Base-by-base conservation (phyloP, 2,329 filamentous ascomycete genomes). In the Xylaria sp. region DNA sequence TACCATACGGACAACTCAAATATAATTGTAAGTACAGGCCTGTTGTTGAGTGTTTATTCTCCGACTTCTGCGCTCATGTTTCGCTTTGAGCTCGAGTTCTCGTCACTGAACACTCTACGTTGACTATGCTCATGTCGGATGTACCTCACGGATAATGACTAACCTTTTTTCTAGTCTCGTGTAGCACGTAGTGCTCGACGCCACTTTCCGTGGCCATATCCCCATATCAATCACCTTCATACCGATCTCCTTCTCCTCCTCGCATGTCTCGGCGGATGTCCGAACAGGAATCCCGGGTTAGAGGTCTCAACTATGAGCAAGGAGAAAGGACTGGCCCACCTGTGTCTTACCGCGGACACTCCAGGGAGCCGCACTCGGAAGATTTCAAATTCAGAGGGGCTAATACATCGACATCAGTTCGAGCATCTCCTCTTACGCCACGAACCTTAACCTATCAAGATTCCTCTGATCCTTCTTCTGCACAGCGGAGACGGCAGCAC, bases 181-280 rank as follows among this genome's bases (percentile, higher is more conserved):
- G 75, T 82, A 21, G 75, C 77, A 38, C 80, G 82, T 66, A 76
- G 79, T 6, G 80, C 83, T 66, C 81, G 83, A 43, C 81, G 9
- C 85, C 84, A 4, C 76, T 85, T 7, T 87, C 85, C 11, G 79
- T 82, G 6, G 80, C 79, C 23, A 74, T 85, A 17, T 78, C 82
- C 15, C 75, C 79, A 4, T 64, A 17, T 7, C 45, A 47, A 47
- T 47, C 45, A 6, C 45, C 45, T 31, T 78, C 58, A 14, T 61
- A 82, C 64, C 79, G 82, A 49, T 77, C 80, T 17, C 74, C 77
- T 6, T 86, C 84, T 1, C 84, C 85, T 47, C 81, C 84, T 15
- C 79, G 78, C 49, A 67, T 84, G 25, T 75, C 76, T 58, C 82
- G 85, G 38, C 84, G 85, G 23, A 77, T 87, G 40, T 87, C 85